Evolutionary conservation across 2,329 filamentous ascomycete species (phyloP), one percentile per base, ranked within the genome.

Genomic region (Knufia fluminis): DNA sequence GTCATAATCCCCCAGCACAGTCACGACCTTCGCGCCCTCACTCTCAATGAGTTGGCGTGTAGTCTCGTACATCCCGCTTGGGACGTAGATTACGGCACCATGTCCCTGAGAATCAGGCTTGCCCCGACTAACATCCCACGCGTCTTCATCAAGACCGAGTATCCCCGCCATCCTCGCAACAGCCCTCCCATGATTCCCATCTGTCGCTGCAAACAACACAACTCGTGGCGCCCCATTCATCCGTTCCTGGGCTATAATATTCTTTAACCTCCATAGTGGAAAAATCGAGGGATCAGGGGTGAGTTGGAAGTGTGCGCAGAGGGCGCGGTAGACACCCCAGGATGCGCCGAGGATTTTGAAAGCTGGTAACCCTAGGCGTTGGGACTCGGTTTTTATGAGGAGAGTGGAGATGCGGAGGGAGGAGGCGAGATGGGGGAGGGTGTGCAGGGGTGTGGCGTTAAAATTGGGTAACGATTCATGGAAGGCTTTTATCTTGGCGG

Each of bases 341-440:
- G 82, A 85, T 1, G 86, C 85, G 17, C 86, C 86, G 0, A 90
- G 74, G 39, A 90, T 85, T 64, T 92, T 92, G 71, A 90, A 91
- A 0, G 85, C 76, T 0, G 83, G 83, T 1, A 90, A 71, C 0
- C 81, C 80, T 32, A 87, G 78, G 3, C 85, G 76, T 47, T 67
- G 70, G 23, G 77, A 80, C 63, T 91, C 85, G 58, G 89, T 79
- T 60, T 91, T 91, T 54, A 89, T 60, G 32, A 81, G 72, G 2
- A 90, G 70, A 3, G 72, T 67, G 0, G 66, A 65, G 9, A 86
- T 66, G 0, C 76, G 76, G 0, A 88, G 63, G 12, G 80, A 71
- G 2, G 67, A 56, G 0, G 84, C 82, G 1, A 87, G 54, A 0
- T 65, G 58, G 0, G 72, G 67, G 0, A 88, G 68, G 0, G 68